Percentiles rank a stretch among this genome's conserved stretches.
Evolutionary conservation across 768 basidiomycete genomes (phyloP).

Genomic region (Infundibulicybe gibba): DNA sequence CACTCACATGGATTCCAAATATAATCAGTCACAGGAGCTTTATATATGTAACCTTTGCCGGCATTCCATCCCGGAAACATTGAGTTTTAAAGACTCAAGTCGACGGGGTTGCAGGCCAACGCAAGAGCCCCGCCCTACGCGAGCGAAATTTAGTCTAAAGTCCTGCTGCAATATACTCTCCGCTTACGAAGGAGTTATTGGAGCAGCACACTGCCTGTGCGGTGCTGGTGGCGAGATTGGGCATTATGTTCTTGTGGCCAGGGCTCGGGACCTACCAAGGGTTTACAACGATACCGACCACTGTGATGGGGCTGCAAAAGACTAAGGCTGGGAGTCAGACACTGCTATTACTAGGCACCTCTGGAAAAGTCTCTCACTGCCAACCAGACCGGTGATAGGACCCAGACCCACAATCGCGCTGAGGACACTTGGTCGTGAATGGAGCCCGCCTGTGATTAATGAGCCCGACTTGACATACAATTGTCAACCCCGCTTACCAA

Average conservation of each 20-base stretch:
- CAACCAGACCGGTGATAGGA: slow-evolving; percentile 7
- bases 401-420: too few relatives aligned
- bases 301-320: too few relatives aligned
- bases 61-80: too few relatives aligned
- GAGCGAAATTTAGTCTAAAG: background rate
- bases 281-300: background rate
- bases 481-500: background rate
- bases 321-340: background rate
- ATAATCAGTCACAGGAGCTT: too few relatives aligned
- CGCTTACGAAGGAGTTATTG: background rate
- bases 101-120: slow-evolving; percentile 6
- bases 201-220: slow-evolving; percentile 2
- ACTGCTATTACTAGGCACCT: background rate
- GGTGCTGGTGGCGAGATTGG: background rate
- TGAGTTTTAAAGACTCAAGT: slow-evolving; percentile 1
- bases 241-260: background rate
- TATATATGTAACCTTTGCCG: too few relatives aligned
- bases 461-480: too few relatives aligned
- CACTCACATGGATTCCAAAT: too few relatives aligned
- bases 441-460: too few relatives aligned
- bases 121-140: slow-evolving; percentile 3
- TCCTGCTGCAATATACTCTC: background rate
- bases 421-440: too few relatives aligned
- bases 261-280: background rate
- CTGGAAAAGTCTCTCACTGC: slow-evolving; percentile 1